Base-by-base conservation (phyloP, 352 stramenopile genomes). In the Pythium phragmitis region DNA sequence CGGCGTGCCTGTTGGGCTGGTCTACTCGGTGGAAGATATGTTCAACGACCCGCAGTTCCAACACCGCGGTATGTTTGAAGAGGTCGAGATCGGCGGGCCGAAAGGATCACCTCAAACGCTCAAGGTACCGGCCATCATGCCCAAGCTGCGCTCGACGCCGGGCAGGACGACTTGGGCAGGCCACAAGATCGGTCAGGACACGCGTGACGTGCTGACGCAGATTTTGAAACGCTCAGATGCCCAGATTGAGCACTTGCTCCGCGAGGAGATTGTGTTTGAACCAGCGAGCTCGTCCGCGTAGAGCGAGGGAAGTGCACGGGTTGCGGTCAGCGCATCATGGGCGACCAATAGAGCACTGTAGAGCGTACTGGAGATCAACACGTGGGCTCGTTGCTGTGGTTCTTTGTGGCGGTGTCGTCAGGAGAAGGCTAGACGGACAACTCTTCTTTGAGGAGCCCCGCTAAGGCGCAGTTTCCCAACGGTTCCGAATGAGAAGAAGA, bases 11-110 rank as follows among this genome's bases (percentile, higher is more conserved):
- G 78, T 92, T 2, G 84, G 84, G 0, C 73, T 87, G 8, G 85
- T 95, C 39, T 92, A 91, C 64, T 92, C 85, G 37, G 82, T 92
- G 21, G 77, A 88, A 54, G 85, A 94, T 47, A 94, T 94, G 82
- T 52, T 86, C 11, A 69, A 74, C 26, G 80, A 94, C 52, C 71
- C 77, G 41, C 86, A 95, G 17, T 95, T 79, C 59, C 62, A 79
- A 17, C 72, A 90, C n/a, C 86, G 86, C 17, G 66, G 66, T 0
- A 90, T 93, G 82, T 93, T 95, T 57, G 84, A 93, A 55, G 68
- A 80, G 34, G 82, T 91, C 42, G 49, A 73, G 47, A 88, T 92
- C 52, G 34, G 11, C 34, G 55, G 55, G 7, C 65, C 67, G 0
- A 60, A 73, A 14, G 54, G 48, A 33, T 60, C 45, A 13, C 34